Percentiles rank a stretch among this genome's conserved stretches.
Evolutionary conservation across 2,329 filamentous ascomycete species (phyloP).

Genomic region (Rhynchosporium graminicola): DNA sequence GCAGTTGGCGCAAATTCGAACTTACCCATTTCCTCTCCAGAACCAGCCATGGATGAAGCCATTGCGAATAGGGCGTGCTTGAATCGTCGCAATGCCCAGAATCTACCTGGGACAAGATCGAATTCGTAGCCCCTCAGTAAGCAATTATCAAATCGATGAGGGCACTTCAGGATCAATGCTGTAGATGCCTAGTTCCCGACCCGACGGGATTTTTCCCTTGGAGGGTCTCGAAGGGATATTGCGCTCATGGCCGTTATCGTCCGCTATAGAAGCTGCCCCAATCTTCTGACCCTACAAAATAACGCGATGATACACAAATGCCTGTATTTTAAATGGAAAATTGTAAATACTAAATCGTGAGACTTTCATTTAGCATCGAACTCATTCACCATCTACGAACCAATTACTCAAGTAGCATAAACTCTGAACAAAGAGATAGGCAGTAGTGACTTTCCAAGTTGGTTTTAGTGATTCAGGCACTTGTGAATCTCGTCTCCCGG

Average conservation of each 20-base stretch:
- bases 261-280: conserved; percentile 2
- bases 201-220: not conserved
- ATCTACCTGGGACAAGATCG: not conserved
- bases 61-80: not conserved
- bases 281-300: conserved; percentile 9
- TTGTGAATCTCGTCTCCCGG: too few relatives aligned
- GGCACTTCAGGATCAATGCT: not conserved
- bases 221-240: not conserved
- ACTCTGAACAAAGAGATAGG: too few relatives aligned
- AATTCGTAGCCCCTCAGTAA: too few relatives aligned
- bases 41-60: conserved; percentile 5
- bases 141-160: not conserved
- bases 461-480: too few relatives aligned
- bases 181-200: not conserved
- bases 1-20: not conserved
- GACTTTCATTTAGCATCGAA: too few relatives aligned
- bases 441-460: too few relatives aligned
- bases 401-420: too few relatives aligned
- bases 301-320: conserved; percentile 6
- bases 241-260: not conserved
- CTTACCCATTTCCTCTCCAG: conserved; percentile 10
- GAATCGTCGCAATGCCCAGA: not conserved
- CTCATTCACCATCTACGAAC: too few relatives aligned
- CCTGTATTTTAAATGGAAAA: not conserved
- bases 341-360: not conserved